Evolutionary conservation across 108 stramenopile genomes (phyloP).

Genomic region (Epithemia pelagica): DNA sequence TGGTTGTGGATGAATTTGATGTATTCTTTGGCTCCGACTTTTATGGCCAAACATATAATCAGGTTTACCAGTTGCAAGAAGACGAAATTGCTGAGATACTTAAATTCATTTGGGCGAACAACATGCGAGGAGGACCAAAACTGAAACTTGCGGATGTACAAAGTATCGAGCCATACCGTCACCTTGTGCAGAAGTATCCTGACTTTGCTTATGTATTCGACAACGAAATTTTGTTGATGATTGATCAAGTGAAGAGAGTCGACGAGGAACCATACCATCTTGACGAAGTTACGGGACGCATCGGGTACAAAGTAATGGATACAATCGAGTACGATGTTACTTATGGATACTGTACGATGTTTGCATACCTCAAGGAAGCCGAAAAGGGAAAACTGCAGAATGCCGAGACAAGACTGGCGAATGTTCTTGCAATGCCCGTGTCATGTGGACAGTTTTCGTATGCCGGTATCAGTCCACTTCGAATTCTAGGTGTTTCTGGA

Average conservation of each 20-base stretch:
- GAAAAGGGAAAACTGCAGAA: slow-evolving; percentile 5
- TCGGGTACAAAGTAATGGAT: slow-evolving; percentile 60
- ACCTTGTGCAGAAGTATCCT: slow-evolving; percentile 29
- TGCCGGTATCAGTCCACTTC: not conserved
- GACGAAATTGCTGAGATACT: not conserved
- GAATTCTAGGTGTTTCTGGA: slow-evolving; percentile 11
- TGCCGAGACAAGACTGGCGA: not conserved
- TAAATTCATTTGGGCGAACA: not conserved
- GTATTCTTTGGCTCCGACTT: slow-evolving; percentile 10
- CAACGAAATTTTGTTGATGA: slow-evolving; percentile 51
- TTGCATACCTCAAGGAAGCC: slow-evolving; percentile 11
- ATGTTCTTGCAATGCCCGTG: slow-evolving; percentile 5
- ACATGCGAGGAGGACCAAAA: not conserved
- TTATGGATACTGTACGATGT: slow-evolving; percentile 7
- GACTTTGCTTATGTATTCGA: slow-evolving; percentile 37
- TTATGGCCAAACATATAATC: slow-evolving; percentile 8
- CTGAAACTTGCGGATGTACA: not conserved
- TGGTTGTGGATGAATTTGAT: slow-evolving; percentile 16
- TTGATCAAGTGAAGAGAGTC: slow-evolving; percentile 40
- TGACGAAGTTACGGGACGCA: slow-evolving; percentile 30
- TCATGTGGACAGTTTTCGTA: not conserved
- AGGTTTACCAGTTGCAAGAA: too few species aligned
- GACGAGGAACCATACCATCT: slow-evolving; percentile 46
- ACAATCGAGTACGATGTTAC: slow-evolving; percentile 23
- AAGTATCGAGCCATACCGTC: not conserved